These are phyloP conservation scores for Linum usitatissimum DNA, from an alignment of 345 rosid genomes.

Conservation along the genomic window DNA sequence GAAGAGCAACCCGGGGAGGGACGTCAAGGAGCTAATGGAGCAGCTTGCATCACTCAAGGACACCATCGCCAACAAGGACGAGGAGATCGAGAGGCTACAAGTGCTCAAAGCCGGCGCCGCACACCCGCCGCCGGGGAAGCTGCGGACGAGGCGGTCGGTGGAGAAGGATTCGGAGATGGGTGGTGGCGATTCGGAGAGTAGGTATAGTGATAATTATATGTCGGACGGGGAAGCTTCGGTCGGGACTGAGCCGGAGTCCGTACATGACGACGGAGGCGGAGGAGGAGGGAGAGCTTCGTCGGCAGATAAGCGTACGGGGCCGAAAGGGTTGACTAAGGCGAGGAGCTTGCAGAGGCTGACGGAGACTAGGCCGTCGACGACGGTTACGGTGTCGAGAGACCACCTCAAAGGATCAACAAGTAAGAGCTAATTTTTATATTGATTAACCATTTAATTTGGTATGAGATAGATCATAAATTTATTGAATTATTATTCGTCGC, in stretches of 20 bases:
- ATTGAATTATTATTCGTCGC: too few relatives aligned
- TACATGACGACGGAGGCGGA: constrained; percentile 26
- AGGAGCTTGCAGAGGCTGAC: constrained; percentile 27
- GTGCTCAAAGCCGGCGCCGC: constrained; percentile 27
- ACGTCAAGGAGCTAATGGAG: constrained; percentile 72
- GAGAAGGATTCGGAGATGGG: constrained; percentile 10
- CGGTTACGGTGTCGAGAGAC: constrained; percentile 10
- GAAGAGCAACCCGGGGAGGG: constrained; percentile 79
- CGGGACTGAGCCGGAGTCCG: constrained; percentile 36
- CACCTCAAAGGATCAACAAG: constrained; percentile 28
- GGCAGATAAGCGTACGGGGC: neutral
- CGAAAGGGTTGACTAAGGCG: constrained; percentile 5
- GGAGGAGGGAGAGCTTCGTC: constrained; percentile 4
- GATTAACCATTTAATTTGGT: neutral
- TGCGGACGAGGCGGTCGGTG: constrained; percentile 19
- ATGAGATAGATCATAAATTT: too few relatives aligned
- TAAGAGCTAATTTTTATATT: constrained; percentile 7
- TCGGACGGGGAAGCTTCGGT: constrained; percentile 37
- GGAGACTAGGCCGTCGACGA: constrained; percentile 14
- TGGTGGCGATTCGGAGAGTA: constrained; percentile 19
- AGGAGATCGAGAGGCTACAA: constrained; percentile 74
- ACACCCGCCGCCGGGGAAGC: constrained; percentile 13
- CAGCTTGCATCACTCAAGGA: constrained; percentile 87
- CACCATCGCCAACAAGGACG: constrained; percentile 65
- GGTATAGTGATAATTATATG: constrained; percentile 23